Percentiles rank a stretch among this genome's conserved stretches.
These are phyloP conservation scores for Phytophthora uliginosa DNA, from an alignment of 352 stramenopile genomes.

Conservation along the genomic window DNA sequence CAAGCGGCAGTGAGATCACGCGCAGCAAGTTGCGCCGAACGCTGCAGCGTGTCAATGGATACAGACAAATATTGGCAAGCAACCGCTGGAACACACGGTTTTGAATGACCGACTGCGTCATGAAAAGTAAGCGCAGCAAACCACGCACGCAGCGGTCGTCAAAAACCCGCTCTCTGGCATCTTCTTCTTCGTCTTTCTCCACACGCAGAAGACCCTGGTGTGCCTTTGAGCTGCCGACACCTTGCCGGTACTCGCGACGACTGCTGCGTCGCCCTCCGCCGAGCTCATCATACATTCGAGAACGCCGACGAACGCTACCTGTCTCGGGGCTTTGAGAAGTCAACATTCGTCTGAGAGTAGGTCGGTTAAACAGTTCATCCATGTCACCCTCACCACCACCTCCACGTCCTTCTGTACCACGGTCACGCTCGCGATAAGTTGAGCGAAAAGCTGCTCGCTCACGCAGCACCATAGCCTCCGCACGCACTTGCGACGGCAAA, in stretches of 20 bases:
- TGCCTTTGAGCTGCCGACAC: constrained; percentile 14
- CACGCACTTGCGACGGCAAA: constrained; percentile 94
- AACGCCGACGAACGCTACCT: constrained; percentile 47
- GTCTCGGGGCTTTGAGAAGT: constrained; percentile 78
- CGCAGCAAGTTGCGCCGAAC: constrained; percentile 74
- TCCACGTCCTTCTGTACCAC: constrained; percentile 34
- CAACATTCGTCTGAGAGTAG: constrained; percentile 84
- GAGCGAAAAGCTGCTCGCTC: constrained; percentile 92
- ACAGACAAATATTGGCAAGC: constrained; percentile 83
- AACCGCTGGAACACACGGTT: constrained; percentile 87
- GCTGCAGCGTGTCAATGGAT: constrained; percentile 73
- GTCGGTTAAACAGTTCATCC: constrained; percentile 73
- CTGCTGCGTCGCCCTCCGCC: constrained; percentile 53
- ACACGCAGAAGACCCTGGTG: constrained; percentile 77
- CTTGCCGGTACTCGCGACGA: constrained; percentile 43
- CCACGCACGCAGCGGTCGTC: constrained; percentile 74
- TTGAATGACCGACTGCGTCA: constrained; percentile 84
- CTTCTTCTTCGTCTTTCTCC: constrained; percentile 81
- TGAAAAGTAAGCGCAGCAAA: constrained; percentile 81
- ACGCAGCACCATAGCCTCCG: constrained; percentile 96
- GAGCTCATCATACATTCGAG: constrained; percentile 56
- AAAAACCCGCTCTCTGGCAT: constrained; percentile 65
- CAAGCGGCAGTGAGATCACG: constrained; percentile 66
- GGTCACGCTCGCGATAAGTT: constrained; percentile 63
- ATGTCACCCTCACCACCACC: constrained; percentile 59